A percentile compares a stretch with the other conserved stretches of the same genome.
Conservation (phyloP, 495 filamentous ascomycete genomes). For the Aspergillus panamensis region DNA sequence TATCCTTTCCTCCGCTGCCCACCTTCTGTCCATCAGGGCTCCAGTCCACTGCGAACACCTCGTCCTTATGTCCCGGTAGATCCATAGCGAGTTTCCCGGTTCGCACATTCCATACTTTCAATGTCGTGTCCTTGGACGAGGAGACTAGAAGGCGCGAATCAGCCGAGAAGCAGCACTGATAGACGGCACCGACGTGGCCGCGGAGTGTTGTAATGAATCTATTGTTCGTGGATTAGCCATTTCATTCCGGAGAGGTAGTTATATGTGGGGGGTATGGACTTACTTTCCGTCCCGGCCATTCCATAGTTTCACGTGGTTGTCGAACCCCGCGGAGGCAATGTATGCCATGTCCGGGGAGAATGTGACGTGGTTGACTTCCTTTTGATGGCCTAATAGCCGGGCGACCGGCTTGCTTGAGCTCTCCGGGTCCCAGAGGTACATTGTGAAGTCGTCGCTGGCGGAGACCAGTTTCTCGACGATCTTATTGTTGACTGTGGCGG, state of each 20-base stretch:
- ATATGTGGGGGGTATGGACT: conserved; percentile 20
- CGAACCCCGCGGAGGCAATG: conserved; percentile 85
- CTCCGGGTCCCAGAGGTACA: conserved; percentile 91
- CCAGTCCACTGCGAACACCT: conserved; percentile 94
- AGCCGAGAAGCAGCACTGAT: conserved; percentile 84
- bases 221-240: not conserved
- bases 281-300: conserved; percentile 63
- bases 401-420: conserved; percentile 76
- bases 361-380: conserved; percentile 90
- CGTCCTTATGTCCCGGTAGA: conserved; percentile 90
- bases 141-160: conserved; percentile 85
- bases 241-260: not conserved
- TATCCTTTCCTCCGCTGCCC: conserved; percentile 89
- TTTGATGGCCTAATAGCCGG: conserved; percentile 89
- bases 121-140: conserved; percentile 84
- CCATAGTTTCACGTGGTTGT: conserved; percentile 92
- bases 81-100: conserved; percentile 80
- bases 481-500: conserved; percentile 73
- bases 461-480: conserved; percentile 84
- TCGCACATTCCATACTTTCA: conserved; percentile 90
- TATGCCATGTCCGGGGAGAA: conserved; percentile 85
- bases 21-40: conserved; percentile 80
- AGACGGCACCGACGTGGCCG: conserved; percentile 91
- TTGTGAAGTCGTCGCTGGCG: conserved; percentile 92
- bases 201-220: conserved; percentile 80